Base-by-base conservation (phyloP, 768 basidiomycete species). In the Crepidotus variabilis region DNA sequence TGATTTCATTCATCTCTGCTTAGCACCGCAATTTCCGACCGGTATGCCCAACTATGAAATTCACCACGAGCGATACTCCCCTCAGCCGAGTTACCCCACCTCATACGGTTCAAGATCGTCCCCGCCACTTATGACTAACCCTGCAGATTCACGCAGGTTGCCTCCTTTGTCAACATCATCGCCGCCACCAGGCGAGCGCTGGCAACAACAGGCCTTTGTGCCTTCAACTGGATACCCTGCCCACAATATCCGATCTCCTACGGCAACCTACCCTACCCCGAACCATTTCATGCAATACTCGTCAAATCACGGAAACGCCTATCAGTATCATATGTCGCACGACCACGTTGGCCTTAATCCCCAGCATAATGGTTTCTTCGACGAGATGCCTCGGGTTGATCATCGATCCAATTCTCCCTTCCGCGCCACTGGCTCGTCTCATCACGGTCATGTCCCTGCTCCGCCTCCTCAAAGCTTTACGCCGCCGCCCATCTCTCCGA, bases 221-320 rank as follows among this genome's bases (percentile, higher is more conserved):
- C 70, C 73, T 35, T 68, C 74, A 24, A 65, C 71, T 35, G 68
- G 69, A 28, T 73, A 72, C 48, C 59, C 74, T 47, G 65, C 73
- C 62, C 71, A 69, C 54, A 73, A 76, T 63, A 81, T 87, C 67
- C 84, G 86, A 60, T 85, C 86, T 11, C 84, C 87, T 8, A 79
- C 84, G 14, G 81, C 84, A 33, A 78, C 81, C 21, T 89, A 87
- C 69, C 55, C 55, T 20, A 11, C 55, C 14, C 79, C 84, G 21
- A 55, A 77, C 57, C 72, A 77, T 48, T 88, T 85, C 67, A 69
- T 76, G 11, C 69, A 72, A 47, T 85, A 83, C 64, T 70, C 78
- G 14, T 59, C 72, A 21, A 65, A 60, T 39, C 71, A 72, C 60
- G 60, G 71, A 58, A 67, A 68, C 55, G 60, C 71, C n/a, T 79